A percentile compares a stretch with the other conserved stretches of the same genome.
phyloP scores from a whole-genome alignment of 2,329 filamentous ascomycete genomes.

The Phoma sp. region DNA sequence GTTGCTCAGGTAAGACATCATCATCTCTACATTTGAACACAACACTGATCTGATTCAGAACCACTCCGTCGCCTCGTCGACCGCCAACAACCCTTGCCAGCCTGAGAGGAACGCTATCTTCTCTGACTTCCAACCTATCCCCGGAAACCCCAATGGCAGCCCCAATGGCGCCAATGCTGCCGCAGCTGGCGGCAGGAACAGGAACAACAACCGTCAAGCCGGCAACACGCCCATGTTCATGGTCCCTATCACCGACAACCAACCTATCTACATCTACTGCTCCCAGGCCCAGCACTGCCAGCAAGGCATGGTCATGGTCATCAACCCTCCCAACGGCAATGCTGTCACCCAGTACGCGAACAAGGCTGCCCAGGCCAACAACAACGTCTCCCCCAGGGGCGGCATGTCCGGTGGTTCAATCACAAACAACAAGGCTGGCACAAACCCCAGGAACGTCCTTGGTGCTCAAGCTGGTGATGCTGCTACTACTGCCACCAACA shows the following conservation, averaged over 20 bases:
- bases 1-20: constrained; percentile 25
- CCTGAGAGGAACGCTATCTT: constrained; percentile 36
- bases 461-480: constrained; percentile 17
- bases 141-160: constrained; percentile 24
- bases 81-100: constrained; percentile 35
- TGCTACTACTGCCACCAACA: constrained; percentile 3
- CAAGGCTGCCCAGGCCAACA: constrained; percentile 35
- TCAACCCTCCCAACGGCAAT: constrained; percentile 60
- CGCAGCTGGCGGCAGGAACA: constrained; percentile 21
- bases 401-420: constrained; percentile 30
- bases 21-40: too few species aligned
- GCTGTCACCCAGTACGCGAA: constrained; percentile 34
- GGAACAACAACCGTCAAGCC: constrained; percentile 32
- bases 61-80: constrained; percentile 37
- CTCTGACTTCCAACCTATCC: constrained; percentile 39
- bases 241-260: constrained; percentile 51
- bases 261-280: constrained; percentile 80
- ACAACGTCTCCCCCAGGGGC: constrained; percentile 32
- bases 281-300: constrained; percentile 73
- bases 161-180: constrained; percentile 23
- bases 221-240: constrained; percentile 37
- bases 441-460: constrained; percentile 27
- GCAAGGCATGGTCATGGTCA: constrained; percentile 75
- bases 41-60: constrained; percentile 22
- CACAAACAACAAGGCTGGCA: constrained; percentile 32